Evolutionary conservation across 2,329 filamentous ascomycete species (phyloP).

Genomic region (Arthrobotrys entomopaga): DNA sequence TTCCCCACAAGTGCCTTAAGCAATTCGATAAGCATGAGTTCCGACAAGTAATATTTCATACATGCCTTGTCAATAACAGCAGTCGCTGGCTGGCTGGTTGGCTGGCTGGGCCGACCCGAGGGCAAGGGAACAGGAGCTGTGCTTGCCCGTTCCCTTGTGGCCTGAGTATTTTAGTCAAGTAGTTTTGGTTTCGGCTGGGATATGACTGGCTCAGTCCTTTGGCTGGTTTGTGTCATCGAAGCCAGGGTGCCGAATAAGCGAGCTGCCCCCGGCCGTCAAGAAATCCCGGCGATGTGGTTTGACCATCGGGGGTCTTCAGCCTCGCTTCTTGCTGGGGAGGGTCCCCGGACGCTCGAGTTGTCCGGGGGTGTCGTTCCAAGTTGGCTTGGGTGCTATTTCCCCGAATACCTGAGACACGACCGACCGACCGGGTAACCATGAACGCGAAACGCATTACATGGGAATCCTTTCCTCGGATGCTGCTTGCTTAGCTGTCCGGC

Average conservation of each 20-base stretch:
- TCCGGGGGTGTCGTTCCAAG: not conserved
- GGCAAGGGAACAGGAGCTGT: slow-evolving; percentile 38
- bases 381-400: slow-evolving; percentile 30
- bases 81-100: too few relatives aligned
- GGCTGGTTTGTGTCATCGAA: slow-evolving; percentile 55
- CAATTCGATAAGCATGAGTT: slow-evolving; percentile 35
- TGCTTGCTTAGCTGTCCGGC: slow-evolving; percentile 54
- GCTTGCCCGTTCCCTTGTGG: slow-evolving; percentile 27
- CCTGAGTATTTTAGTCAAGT: slow-evolving; percentile 55
- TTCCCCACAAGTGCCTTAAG: slow-evolving; percentile 15
- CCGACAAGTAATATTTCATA: slow-evolving; percentile 31
- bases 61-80: slow-evolving; percentile 24
- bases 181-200: slow-evolving; percentile 54
- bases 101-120: slow-evolving; percentile 48
- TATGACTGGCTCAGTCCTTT: slow-evolving; percentile 49
- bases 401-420: slow-evolving; percentile 48
- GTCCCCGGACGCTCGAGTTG: not conserved
- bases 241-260: slow-evolving; percentile 52
- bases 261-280: slow-evolving; percentile 30
- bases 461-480: slow-evolving; percentile 45
- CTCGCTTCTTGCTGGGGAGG: slow-evolving; percentile 15
- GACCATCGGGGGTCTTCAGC: slow-evolving; percentile 28
- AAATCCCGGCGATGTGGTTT: slow-evolving; percentile 49
- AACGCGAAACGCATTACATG: slow-evolving; percentile 43
- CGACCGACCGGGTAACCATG: slow-evolving; percentile 35